Evolutionary conservation across 163 green algal species (phyloP), one percentile per base, ranked within the genome.

Genomic region (Scenedesmus sp.): DNA sequence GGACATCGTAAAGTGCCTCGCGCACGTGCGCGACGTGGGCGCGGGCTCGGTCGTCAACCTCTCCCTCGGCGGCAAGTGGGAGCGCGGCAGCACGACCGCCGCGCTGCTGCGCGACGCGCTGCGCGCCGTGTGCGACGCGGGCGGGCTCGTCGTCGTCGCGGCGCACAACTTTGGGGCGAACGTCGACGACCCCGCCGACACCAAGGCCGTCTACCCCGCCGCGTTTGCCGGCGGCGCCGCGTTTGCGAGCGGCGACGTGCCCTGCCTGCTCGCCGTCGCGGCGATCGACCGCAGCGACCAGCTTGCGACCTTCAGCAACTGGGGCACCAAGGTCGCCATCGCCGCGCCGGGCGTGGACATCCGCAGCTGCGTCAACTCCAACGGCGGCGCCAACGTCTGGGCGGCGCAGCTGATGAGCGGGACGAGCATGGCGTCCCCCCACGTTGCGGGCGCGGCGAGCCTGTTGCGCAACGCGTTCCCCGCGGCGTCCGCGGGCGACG

Each of bases 391-490:
- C n/a, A 33, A 44, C 44, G 28, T 56, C 11, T 74, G 64, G 64
- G 64, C 64, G 20, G 13, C 45, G 15, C 29, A 29, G 1, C 26
- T 13, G 0, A 44, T 74, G 44, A 62, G 45, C 9, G 64, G 64
- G 17, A 74, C 64, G 18, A 62, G 45, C 47, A 75, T 75, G 66
- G 56, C 66, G 31, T 63, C 26, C 18, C 66, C 66, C 24, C 66
- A 75, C 63, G 66, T 75, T 20, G 66, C 66, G n/a, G 66, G 66
- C 50, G 66, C 66, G 50, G 66, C 47, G 2, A 20, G 62, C 31
- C 48, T 75, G 66, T 20, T 75, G n/a, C n/a, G 50, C 31, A 75
- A 75, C 28, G 66, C 66, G 2, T 75, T 75, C 31, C 66, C 66
- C 26, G 44, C 34, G 50, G 48, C 48, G 24, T 64, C 28, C 31